phyloP scores from a whole-genome alignment of 495 filamentous ascomycete genomes.

The Daldinia vernicosa region DNA sequence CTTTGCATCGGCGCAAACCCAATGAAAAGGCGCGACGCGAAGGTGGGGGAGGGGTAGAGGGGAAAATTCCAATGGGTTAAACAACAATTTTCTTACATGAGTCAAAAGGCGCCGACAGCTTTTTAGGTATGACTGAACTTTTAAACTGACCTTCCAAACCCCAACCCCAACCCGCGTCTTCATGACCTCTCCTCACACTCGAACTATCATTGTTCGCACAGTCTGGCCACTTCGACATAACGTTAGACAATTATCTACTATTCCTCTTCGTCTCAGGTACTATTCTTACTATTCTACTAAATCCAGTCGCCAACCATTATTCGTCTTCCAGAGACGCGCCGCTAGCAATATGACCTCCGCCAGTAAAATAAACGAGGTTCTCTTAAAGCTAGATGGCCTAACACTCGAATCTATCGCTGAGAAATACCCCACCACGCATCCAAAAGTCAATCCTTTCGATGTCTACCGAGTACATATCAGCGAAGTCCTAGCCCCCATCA shows the following conservation, averaged over 20 bases:
- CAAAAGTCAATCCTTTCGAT: slow-evolving; percentile 84
- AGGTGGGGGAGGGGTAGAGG: slow-evolving; percentile 31
- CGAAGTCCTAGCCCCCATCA: slow-evolving; percentile 73
- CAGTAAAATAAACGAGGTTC: slow-evolving; percentile 49
- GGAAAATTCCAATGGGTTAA: slow-evolving; percentile 31
- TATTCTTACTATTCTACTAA: slow-evolving; percentile 4
- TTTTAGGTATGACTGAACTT: background rate
- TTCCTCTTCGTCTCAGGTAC: slow-evolving; percentile 20
- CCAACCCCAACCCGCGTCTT: slow-evolving; percentile 2
- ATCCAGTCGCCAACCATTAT: background rate
- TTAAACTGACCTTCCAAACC: background rate
- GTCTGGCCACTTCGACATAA: slow-evolving; percentile 1
- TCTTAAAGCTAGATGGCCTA: slow-evolving; percentile 51
- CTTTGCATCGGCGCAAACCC: slow-evolving; percentile 1
- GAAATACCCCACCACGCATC: slow-evolving; percentile 65
- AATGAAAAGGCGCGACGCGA: slow-evolving; percentile 20
- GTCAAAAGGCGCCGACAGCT: slow-evolving; percentile 20
- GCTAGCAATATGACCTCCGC: slow-evolving; percentile 40
- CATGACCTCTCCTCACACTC: slow-evolving; percentile 21
- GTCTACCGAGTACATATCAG: slow-evolving; percentile 87
- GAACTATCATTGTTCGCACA: slow-evolving; percentile 19
- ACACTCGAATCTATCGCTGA: slow-evolving; percentile 50
- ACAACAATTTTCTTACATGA: slow-evolving; percentile 19
- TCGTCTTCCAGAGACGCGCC: slow-evolving; percentile 31
- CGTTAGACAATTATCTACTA: slow-evolving; percentile 13